Base-by-base conservation (phyloP, 169 alveolate species). In the Hepatocystis sp. region DNA sequence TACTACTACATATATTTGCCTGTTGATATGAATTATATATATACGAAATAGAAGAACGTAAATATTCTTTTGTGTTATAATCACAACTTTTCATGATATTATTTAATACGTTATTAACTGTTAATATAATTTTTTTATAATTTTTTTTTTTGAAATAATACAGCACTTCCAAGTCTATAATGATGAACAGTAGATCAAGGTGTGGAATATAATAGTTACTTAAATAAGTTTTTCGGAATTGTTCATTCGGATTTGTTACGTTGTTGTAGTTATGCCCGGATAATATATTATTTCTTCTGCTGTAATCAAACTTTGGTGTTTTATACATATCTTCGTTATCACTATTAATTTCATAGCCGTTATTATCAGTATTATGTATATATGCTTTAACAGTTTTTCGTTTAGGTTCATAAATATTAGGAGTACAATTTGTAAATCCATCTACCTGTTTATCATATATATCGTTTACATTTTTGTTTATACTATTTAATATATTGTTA, bases 1-100 rank as follows among this genome's bases (percentile, higher is more conserved):
- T 81, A 30, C 13, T 81, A 53, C 52, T 65, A n/a, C 15, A 11
- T 10, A 81, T 44, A 81, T 81, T 8, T 55, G 44, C 44, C 56
- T 81, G 89, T 47, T 81, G 89, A 44, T 81, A 81, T n/a, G 25
- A 63, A 40, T 81, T 81, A 66, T 81, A 81, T 30, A 81, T 81
- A 40, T 49, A 56, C 11, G 89, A 81, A 25, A 81, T 49, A 44
- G 84, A 81, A 4, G 89, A 81, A 10, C 89, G 51, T 51, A 81
- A 81, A 44, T 81, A 81, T 66, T 81, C 89, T 55, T 81, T 81
- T 2, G 89, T 81, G 84, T 81, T 81, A 32, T 81, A 81, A 40
- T 81, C 89, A 42, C 89, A 81, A n/a, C 49, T 81, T 15, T 40
- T 39, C 21, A 81, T 56, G 23, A 81, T 81, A 30, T 53, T 46